Evolutionary conservation across 2,329 filamentous ascomycete genomes (phyloP).

Genomic region (Trichoderma citrinoviride): DNA sequence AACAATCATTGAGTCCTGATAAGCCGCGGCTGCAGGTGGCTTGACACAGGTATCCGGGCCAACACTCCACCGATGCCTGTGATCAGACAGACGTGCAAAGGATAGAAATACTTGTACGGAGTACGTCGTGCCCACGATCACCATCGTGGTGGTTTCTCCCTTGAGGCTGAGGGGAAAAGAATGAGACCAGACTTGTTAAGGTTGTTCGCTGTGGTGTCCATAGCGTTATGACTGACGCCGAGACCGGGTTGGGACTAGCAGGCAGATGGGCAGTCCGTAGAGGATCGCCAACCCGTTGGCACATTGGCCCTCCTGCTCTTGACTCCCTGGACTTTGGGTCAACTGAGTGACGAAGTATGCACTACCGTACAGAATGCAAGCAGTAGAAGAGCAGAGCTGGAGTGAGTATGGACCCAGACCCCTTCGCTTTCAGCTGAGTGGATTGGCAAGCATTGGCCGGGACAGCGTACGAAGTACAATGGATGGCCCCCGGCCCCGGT

Average conservation of each 20-base stretch:
- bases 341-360: neutral
- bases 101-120: neutral
- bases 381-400: no score
- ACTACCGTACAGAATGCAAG: no score
- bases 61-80: neutral
- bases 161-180: neutral
- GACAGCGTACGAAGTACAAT: neutral
- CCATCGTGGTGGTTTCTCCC: neutral
- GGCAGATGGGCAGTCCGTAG: neutral
- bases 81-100: neutral
- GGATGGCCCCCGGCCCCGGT: neutral
- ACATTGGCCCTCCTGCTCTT: neutral
- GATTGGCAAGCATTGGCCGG: neutral
- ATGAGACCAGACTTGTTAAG: neutral
- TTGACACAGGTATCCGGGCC: neutral
- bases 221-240: no score
- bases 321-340: neutral
- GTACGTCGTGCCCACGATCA: neutral
- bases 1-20: constrained; percentile 3
- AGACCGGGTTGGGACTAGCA: neutral
- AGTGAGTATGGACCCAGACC: constrained; percentile 2
- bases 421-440: neutral
- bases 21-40: constrained; percentile 16
- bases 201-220: neutral
- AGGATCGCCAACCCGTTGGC: neutral